Evolutionary conservation across 805 yeast species (phyloP), one percentile per base, ranked within the genome.

Genomic region (Ogataea paradorogensis): DNA sequence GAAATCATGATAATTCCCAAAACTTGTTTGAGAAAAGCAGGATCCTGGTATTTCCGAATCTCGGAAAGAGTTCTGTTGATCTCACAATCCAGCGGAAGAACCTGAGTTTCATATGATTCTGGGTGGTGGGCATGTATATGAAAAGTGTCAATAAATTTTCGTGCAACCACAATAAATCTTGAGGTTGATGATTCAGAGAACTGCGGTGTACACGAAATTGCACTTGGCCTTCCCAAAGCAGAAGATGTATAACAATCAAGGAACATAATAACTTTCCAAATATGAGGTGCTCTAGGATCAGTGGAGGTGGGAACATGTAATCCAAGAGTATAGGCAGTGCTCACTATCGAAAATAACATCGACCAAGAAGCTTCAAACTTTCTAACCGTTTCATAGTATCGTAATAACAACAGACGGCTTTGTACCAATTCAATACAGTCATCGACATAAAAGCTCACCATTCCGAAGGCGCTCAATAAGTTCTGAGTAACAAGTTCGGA

Each of bases 371-470:
- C 7, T 23, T 40, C 47, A 10, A 40, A 13, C 22, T 34, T 40
- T 25, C 15, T 10, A 15, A 24, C 11, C 23, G 18, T 30, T 9
- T 33, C 26, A 25, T 40, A 37, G 29, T 37, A 33, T 9, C 35
- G 36, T 26, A 44, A 25, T 24, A 40, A 5, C 13, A 44, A 24
- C 16, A 44, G 14, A 9, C 38, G 42, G 20, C 40, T 31, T 25
- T 33, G 43, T 7, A 44, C 5, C 24, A 33, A 20, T 21, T 44
- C 47, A 10, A 37, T 9, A 15, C 33, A 15, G 21, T 44, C 47
- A n/a, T 30, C 31, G 7, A 33, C 18, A 18, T 28, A 18, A 3
- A 40, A 13, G 23, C 27, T 27, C 11, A 30, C 29, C 15, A 26
- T 10, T 3, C 38, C 40, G 30, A 36, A 44, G 21, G 16, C 30